phyloP scores from a whole-genome alignment of 805 yeast genomes.

The Clavispora santaluciae region DNA sequence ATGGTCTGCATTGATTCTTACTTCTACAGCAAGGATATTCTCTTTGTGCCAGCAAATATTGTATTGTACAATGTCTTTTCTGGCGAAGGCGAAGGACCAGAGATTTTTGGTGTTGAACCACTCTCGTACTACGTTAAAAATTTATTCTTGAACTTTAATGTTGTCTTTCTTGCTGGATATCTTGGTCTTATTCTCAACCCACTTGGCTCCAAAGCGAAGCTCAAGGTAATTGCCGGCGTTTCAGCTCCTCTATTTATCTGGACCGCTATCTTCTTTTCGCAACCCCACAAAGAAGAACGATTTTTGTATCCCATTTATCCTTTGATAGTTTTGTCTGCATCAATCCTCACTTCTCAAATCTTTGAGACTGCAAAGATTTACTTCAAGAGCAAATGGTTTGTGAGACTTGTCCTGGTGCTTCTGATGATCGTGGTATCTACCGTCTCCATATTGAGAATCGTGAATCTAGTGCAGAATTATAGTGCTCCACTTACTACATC shows the following conservation, averaged over 20 bases:
- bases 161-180: constrained; percentile 40
- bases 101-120: constrained; percentile 86
- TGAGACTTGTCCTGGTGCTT: constrained; percentile 11
- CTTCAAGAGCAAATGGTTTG: constrained; percentile 3
- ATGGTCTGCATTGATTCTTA: constrained; percentile 50
- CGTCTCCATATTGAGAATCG: constrained; percentile 44
- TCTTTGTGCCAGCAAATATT: constrained; percentile 77
- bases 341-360: constrained; percentile 36
- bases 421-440: constrained; percentile 28
- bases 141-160: constrained; percentile 69
- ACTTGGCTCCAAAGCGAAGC: constrained; percentile 9
- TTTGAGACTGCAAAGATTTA: constrained; percentile 5
- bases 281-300: constrained; percentile 92
- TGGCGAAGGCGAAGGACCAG: constrained; percentile 71
- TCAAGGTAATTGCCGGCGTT: constrained; percentile 7
- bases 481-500: constrained; percentile 67
- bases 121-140: constrained; percentile 66
- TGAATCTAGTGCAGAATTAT: constrained; percentile 62
- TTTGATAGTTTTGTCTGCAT: constrained; percentile 57
- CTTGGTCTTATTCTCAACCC: constrained; percentile 32
- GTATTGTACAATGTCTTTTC: constrained; percentile 76
- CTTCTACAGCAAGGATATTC: constrained; percentile 50
- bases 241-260: constrained; percentile 56
- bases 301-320: constrained; percentile 85
- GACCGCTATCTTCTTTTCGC: constrained; percentile 60